phyloP scores from a whole-genome alignment of 352 stramenopile genomes.

The Globisporangium okanoganense region DNA sequence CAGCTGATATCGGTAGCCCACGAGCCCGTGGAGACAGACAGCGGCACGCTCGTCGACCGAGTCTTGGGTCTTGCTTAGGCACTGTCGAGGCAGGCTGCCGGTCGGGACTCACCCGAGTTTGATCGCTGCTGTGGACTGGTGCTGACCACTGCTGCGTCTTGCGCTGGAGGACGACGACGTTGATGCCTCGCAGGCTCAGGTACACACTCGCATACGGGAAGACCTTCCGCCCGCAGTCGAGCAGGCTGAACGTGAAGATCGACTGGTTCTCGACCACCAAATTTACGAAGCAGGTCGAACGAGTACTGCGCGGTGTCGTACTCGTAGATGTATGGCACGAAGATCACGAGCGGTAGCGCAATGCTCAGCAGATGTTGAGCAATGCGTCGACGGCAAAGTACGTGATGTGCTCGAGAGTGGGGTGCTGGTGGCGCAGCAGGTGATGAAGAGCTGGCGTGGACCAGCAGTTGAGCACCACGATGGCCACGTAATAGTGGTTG shows the following conservation, averaged over 20 bases:
- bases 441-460: neutral
- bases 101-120: too few relatives aligned
- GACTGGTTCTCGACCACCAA: conserved; percentile 28
- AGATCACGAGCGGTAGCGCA: conserved; percentile 23
- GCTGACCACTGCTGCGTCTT: neutral
- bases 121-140: neutral
- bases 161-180: neutral
- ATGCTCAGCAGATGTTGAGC: conserved; percentile 11
- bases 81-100: too few relatives aligned
- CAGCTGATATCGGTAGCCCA: neutral
- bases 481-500: conserved; percentile 16
- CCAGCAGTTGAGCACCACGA: conserved; percentile 21
- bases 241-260: neutral
- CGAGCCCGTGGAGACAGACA: neutral
- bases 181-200: conserved; percentile 23
- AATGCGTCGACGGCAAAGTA: neutral
- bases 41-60: too few relatives aligned
- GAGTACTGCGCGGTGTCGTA: conserved; percentile 25
- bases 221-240: neutral
- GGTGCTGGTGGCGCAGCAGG: neutral
- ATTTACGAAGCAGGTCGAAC: conserved; percentile 34
- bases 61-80: too few relatives aligned
- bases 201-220: conserved; percentile 6
- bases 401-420: conserved; percentile 1
- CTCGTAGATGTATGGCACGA: conserved; percentile 22